A percentile compares a stretch with the other conserved stretches of the same genome.
Conservation (phyloP, 768 basidiomycete species). For the Tulasnella sp. region DNA sequence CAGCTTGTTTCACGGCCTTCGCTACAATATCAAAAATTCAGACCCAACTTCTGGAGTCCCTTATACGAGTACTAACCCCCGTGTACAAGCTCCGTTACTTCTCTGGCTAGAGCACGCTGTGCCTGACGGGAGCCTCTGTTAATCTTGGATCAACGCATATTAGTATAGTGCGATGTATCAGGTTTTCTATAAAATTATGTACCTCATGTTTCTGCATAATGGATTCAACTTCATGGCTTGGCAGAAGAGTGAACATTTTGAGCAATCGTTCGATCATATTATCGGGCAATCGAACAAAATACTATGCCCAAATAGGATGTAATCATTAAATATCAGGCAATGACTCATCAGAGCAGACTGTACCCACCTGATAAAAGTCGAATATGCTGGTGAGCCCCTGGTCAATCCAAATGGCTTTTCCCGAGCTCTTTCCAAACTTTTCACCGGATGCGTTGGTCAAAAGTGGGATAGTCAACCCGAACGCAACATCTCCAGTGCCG, state of each 20-base stretch:
- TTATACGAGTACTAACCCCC: conserved; percentile 32
- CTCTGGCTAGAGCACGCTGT: conserved; percentile 40
- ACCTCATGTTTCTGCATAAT: conserved; percentile 51
- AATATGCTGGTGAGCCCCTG: conserved; percentile 63
- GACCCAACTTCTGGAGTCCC: neutral
- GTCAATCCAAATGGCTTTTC: conserved; percentile 91
- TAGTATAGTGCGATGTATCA: conserved; percentile 2
- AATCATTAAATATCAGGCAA: neutral
- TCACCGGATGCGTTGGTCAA: conserved; percentile 79
- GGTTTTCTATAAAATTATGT: conserved; percentile 2
- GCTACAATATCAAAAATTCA: conserved; percentile 22
- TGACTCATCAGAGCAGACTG: neutral
- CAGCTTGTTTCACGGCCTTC: conserved; percentile 32
- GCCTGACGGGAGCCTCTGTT: conserved; percentile 33
- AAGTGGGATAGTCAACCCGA: conserved; percentile 86
- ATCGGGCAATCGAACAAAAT: conserved; percentile 75
- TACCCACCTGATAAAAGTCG: conserved; percentile 83
- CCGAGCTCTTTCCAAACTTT: conserved; percentile 96
- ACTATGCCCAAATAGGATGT: conserved; percentile 37
- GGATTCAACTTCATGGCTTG: conserved; percentile 41
- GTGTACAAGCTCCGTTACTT: conserved; percentile 49
- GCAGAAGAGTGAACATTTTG: conserved; percentile 68
- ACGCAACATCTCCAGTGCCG: conserved; percentile 30
- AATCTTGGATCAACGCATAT: conserved; percentile 19
- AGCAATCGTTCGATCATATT: conserved; percentile 68